Percentiles rank a stretch among this genome's conserved stretches.
Conservation (phyloP, 2,329 filamentous ascomycete genomes). For the Ilyonectria robusta region DNA sequence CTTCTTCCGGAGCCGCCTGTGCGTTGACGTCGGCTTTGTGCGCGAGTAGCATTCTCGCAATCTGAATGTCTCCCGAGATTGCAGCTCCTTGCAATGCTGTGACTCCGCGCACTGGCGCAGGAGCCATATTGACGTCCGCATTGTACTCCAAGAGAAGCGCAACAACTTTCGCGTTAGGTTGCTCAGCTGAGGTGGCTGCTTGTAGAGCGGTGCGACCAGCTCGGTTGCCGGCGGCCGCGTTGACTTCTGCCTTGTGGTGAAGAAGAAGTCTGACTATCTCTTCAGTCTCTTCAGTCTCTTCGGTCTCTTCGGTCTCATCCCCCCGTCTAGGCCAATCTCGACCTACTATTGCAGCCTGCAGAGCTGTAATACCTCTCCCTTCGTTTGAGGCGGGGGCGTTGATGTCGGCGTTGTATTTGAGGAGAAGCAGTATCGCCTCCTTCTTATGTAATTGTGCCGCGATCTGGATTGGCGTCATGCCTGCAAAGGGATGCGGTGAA, state of each 20-base stretch:
- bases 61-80: slow-evolving; percentile 20
- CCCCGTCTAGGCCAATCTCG: background rate
- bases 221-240: slow-evolving; percentile 4
- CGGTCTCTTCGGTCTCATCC: too few relatives aligned
- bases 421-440: slow-evolving; percentile 3
- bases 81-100: slow-evolving; percentile 26
- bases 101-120: background rate
- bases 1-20: background rate
- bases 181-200: background rate
- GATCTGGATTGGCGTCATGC: slow-evolving; percentile 4
- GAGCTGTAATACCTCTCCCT: background rate
- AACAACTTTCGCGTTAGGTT: background rate
- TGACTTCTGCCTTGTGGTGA: slow-evolving; percentile 4
- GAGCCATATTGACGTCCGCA: slow-evolving; percentile 18
- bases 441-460: background rate
- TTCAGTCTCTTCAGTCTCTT: background rate
- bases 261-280: background rate
- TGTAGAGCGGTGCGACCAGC: slow-evolving; percentile 17
- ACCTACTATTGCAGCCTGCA: slow-evolving; percentile 1
- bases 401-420: slow-evolving; percentile 7
- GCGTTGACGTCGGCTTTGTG: slow-evolving; percentile 13
- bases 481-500: too few relatives aligned
- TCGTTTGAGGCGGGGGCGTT: slow-evolving; percentile 15
- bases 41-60: slow-evolving; percentile 1
- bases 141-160: slow-evolving; percentile 1